Conservation (phyloP, 352 stramenopile genomes). For the Aphanomyces euteiches region DNA sequence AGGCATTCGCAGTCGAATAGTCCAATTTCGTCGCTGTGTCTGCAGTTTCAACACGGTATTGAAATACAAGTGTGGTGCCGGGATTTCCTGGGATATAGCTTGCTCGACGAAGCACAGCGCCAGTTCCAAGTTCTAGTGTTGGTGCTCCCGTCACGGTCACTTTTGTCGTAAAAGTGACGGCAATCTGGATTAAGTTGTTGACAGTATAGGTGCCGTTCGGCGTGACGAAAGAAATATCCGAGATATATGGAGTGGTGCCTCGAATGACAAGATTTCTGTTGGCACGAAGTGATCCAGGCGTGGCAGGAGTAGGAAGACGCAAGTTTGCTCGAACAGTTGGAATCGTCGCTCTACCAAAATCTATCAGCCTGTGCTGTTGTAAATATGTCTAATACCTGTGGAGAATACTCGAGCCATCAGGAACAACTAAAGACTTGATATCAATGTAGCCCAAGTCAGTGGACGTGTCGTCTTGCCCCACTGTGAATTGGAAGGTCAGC, state of each 20-base stretch:
- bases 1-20: constrained; percentile 45
- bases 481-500: constrained; percentile 62
- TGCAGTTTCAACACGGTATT: constrained; percentile 53
- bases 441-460: constrained; percentile 78
- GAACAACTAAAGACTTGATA: constrained; percentile 55
- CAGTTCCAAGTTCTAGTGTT: constrained; percentile 9
- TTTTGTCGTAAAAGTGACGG: constrained; percentile 64
- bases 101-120: constrained; percentile 39
- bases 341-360: constrained; percentile 53
- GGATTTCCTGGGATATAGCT: constrained; percentile 55
- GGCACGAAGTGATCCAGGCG: constrained; percentile 59
- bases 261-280: constrained; percentile 68
- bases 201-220: constrained; percentile 60
- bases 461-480: constrained; percentile 68
- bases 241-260: constrained; percentile 59
- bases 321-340: constrained; percentile 65
- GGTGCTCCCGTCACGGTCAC: constrained; percentile 39
- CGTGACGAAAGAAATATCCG: constrained; percentile 49
- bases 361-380: background rate
- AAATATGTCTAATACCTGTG: background rate
- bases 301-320: constrained; percentile 62
- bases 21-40: constrained; percentile 48
- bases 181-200: constrained; percentile 52
- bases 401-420: constrained; percentile 8
- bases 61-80: constrained; percentile 44